phyloP scores from a whole-genome alignment of 768 basidiomycete genomes.

The Kondoa malvinella region DNA sequence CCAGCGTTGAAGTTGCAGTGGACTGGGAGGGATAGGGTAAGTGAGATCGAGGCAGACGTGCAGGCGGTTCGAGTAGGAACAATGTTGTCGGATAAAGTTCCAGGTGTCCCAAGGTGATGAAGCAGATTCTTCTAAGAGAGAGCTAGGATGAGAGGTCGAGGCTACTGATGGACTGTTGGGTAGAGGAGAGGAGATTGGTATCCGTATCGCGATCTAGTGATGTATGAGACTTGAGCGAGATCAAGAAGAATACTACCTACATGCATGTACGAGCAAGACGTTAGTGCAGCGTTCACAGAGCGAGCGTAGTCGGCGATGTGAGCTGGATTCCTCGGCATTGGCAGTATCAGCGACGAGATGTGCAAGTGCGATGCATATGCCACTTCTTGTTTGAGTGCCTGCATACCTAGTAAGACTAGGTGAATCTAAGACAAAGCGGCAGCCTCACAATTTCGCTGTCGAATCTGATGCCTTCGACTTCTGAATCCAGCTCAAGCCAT shows the following conservation, averaged over 20 bases:
- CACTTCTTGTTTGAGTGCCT: conserved; percentile 87
- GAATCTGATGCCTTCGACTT: conserved; percentile 83
- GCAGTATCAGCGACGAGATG: conserved; percentile 66
- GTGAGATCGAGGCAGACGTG: conserved; percentile 57
- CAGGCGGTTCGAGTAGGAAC: conserved; percentile 47
- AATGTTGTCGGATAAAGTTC: conserved; percentile 81
- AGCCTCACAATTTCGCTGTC: conserved; percentile 78
- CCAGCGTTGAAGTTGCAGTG: conserved; percentile 62
- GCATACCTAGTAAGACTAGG: conserved; percentile 1
- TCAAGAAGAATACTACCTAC: background rate
- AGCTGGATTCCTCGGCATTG: conserved; percentile 50
- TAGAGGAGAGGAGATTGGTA: conserved; percentile 36
- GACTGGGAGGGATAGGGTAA: conserved; percentile 63
- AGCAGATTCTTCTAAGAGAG: conserved; percentile 28
- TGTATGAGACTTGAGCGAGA: background rate
- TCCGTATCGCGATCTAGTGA: conserved; percentile 23
- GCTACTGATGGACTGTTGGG: conserved; percentile 22
- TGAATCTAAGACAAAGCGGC: conserved; percentile 16
- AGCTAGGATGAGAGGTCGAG: conserved; percentile 14
- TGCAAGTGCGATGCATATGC: conserved; percentile 84
- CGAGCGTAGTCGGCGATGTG: conserved; percentile 86
- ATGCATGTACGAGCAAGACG: conserved; percentile 23
- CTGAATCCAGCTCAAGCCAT: conserved; percentile 86
- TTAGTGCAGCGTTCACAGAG: conserved; percentile 47
- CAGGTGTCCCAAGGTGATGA: conserved; percentile 85